These are phyloP conservation scores for Brassica carinata DNA, from an alignment of 345 rosid genomes.

Conservation along the genomic window DNA sequence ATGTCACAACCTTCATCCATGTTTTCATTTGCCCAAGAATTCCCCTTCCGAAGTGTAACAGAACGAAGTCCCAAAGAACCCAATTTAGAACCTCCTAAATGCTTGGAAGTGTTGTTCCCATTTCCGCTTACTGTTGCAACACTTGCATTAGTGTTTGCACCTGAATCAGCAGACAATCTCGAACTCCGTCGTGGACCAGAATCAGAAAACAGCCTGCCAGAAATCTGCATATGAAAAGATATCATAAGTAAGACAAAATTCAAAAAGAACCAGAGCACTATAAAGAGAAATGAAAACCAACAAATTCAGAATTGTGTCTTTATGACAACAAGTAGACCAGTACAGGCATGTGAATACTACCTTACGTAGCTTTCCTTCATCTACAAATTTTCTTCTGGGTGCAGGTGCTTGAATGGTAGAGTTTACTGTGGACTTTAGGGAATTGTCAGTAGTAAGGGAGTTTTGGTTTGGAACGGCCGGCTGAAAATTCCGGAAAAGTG, in stretches of 20 bases:
- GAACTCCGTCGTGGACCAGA: slow-evolving; percentile 89
- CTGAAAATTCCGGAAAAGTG: slow-evolving; percentile 74
- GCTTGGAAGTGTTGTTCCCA: slow-evolving; percentile 72
- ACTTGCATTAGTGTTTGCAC: slow-evolving; percentile 55
- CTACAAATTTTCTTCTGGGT: slow-evolving; percentile 95
- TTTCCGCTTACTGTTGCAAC: slow-evolving; percentile 60
- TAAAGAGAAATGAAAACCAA: not conserved
- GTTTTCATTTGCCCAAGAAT: slow-evolving; percentile 86
- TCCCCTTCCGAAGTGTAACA: slow-evolving; percentile 87
- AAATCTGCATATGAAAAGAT: slow-evolving; percentile 58
- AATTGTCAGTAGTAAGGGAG: slow-evolving; percentile 55
- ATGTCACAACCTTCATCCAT: slow-evolving; percentile 74
- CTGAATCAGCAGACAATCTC: slow-evolving; percentile 78
- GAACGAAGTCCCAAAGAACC: slow-evolving; percentile 77
- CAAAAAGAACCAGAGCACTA: slow-evolving; percentile 7
- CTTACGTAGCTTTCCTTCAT: slow-evolving; percentile 98
- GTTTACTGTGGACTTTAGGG: slow-evolving; percentile 73
- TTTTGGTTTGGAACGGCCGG: slow-evolving; percentile 67
- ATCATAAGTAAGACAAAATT: slow-evolving; percentile 23
- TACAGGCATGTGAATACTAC: slow-evolving; percentile 43
- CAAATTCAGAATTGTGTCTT: not conserved
- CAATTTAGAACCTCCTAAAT: slow-evolving; percentile 81
- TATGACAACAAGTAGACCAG: slow-evolving; percentile 14
- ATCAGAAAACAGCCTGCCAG: slow-evolving; percentile 97
- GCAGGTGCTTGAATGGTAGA: slow-evolving; percentile 93